Evolutionary conservation across 352 stramenopile species (phyloP).

Genomic region (Phytopythium sindhum): DNA sequence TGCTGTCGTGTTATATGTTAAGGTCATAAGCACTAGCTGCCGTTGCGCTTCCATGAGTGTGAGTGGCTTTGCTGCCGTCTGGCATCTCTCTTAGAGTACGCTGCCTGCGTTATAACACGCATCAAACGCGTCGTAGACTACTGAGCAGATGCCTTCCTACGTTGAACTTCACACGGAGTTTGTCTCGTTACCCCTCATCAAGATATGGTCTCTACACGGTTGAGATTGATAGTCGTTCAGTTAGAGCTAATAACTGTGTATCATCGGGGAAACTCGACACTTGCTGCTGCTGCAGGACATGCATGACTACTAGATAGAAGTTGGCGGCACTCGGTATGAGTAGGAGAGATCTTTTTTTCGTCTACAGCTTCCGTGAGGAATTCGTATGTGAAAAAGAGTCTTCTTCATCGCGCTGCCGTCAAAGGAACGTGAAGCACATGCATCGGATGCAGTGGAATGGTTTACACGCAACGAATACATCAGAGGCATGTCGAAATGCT

Average conservation of each 20-base stretch:
- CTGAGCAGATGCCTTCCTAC: no score
- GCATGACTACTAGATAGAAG: not conserved
- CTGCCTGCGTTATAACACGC: no score
- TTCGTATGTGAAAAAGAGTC: not conserved
- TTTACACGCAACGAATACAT: constrained; percentile 2
- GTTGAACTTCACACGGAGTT: not conserved
- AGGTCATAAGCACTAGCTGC: no score
- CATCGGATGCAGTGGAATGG: not conserved
- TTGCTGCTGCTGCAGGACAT: not conserved
- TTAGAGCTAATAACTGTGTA: constrained; percentile 90
- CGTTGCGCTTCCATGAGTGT: no score
- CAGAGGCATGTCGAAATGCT: constrained; percentile 68
- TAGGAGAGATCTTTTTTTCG: constrained; percentile 64
- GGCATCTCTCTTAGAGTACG: no score
- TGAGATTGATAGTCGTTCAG: constrained; percentile 39
- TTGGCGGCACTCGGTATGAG: constrained; percentile 55
- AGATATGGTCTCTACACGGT: constrained; percentile 8
- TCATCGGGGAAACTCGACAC: constrained; percentile 50
- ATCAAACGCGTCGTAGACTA: no score
- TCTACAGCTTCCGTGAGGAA: constrained; percentile 16
- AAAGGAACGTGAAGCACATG: not conserved
- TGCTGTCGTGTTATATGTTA: no score
- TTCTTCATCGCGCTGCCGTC: constrained; percentile 43
- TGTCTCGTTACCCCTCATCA: constrained; percentile 5
- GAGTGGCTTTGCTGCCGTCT: no score